Percentiles rank a stretch among this genome's conserved stretches.
Conservation (phyloP, 768 basidiomycete genomes). For the Tremella yokohamensis region DNA sequence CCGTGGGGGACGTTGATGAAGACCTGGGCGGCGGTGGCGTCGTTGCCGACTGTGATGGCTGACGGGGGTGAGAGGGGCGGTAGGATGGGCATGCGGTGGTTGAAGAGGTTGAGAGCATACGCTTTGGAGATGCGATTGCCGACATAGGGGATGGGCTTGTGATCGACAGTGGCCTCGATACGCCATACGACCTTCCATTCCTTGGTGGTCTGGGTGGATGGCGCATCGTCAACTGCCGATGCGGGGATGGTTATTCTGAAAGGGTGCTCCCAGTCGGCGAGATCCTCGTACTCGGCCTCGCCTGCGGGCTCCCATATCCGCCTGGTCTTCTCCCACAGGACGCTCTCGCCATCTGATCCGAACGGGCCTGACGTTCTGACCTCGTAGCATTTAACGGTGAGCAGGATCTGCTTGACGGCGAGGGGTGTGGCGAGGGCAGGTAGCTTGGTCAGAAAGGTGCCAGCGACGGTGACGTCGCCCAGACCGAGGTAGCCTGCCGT, state of each 20-base stretch:
- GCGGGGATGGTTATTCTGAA: conserved; percentile 31
- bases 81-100: conserved; percentile 22
- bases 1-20: conserved; percentile 29
- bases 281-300: conserved; percentile 14
- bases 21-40: conserved; percentile 20
- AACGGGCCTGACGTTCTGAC: conserved; percentile 20
- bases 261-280: conserved; percentile 30
- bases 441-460: conserved; percentile 22
- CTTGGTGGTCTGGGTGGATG: conserved; percentile 24
- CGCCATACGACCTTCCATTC: conserved; percentile 39
- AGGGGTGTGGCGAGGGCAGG: conserved; percentile 30
- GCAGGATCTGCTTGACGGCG: conserved; percentile 20
- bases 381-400: conserved; percentile 30
- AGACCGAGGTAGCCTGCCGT: conserved; percentile 40
- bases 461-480: conserved; percentile 28
- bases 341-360: conserved; percentile 12
- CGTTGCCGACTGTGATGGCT: conserved; percentile 18
- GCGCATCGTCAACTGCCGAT: conserved; percentile 19
- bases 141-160: conserved; percentile 41
- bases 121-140: conserved; percentile 31
- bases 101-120: conserved; percentile 30
- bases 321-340: conserved; percentile 35
- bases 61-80: conserved; percentile 39
- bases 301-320: conserved; percentile 20
- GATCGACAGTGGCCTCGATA: conserved; percentile 34